phyloP scores from a whole-genome alignment of 148 eudicot genomes.

The Amaranthus hypochondriacus region DNA sequence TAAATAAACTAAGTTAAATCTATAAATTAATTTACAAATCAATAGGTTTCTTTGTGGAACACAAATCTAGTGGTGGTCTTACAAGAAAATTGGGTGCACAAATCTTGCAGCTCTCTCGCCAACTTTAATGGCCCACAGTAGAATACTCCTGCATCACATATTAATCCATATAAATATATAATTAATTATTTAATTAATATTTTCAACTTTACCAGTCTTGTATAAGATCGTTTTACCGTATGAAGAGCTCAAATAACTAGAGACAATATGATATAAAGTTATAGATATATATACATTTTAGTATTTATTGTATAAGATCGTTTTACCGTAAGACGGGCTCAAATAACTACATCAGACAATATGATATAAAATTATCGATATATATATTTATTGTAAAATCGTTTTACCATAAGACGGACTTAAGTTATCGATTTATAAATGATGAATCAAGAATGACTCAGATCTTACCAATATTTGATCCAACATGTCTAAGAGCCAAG shows the following conservation, averaged over 20 bases:
- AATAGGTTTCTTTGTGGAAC: constrained; percentile 43
- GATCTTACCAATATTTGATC: constrained; percentile 31
- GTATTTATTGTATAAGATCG: too few relatives aligned
- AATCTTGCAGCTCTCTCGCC: constrained; percentile 32
- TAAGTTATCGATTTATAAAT: background rate
- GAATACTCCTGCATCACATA: constrained; percentile 35
- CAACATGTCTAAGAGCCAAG: constrained; percentile 28
- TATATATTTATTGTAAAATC: too few relatives aligned
- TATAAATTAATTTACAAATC: background rate
- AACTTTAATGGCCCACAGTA: constrained; percentile 34
- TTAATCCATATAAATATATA: background rate
- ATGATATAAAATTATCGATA: too few relatives aligned
- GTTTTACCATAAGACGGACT: background rate
- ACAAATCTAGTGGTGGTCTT: constrained; percentile 39
- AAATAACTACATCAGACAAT: too few relatives aligned
- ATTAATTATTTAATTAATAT: background rate
- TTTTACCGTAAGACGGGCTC: too few relatives aligned
- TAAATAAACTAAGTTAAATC: too few relatives aligned
- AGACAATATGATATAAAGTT: too few relatives aligned
- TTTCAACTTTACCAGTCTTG: too few relatives aligned
- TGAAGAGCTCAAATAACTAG: too few relatives aligned
- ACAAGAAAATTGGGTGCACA: constrained; percentile 42
- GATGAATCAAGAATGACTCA: background rate
- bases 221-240: too few relatives aligned
- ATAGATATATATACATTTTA: too few relatives aligned